phyloP scores from a whole-genome alignment of 2,329 filamentous ascomycete species.

The Hymenoscyphus repandus region DNA sequence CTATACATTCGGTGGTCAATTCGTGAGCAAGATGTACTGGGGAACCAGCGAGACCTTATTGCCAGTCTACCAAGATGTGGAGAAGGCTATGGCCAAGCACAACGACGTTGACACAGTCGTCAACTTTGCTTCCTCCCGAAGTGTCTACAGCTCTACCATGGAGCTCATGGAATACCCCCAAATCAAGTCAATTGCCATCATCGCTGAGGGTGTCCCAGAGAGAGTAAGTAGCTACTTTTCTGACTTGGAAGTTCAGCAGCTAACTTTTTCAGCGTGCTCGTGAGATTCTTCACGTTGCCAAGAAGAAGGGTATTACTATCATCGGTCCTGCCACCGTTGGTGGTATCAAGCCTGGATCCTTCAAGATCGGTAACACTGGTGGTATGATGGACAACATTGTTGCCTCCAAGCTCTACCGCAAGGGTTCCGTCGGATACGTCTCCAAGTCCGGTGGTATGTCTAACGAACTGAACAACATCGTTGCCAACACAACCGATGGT shows the following conservation, averaged over 20 bases:
- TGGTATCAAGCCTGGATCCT: constrained; percentile 98
- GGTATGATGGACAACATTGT: constrained; percentile 99
- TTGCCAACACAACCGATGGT: constrained; percentile 92
- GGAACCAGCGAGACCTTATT: constrained; percentile 98
- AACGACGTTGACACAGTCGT: constrained; percentile 94
- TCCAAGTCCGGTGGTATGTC: constrained; percentile 99
- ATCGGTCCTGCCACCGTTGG: constrained; percentile 97
- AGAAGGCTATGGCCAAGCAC: constrained; percentile 95
- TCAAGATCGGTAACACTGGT: constrained; percentile 99
- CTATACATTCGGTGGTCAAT: constrained; percentile 99
- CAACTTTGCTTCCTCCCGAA: constrained; percentile 98
- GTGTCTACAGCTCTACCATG: constrained; percentile 97
- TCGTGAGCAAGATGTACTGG: constrained; percentile 99
- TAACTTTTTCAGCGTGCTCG: constrained; percentile 68
- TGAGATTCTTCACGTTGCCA: constrained; percentile 92
- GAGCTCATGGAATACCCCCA: constrained; percentile 96
- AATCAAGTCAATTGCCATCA: constrained; percentile 98
- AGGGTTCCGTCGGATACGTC: constrained; percentile 97
- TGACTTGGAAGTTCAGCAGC: constrained; percentile 8
- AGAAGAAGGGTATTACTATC: constrained; percentile 99
- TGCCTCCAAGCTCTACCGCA: constrained; percentile 98
- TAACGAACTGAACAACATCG: constrained; percentile 99
- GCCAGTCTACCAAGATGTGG: constrained; percentile 92
- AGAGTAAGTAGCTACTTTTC: constrained; percentile 56
- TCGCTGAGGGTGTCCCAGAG: constrained; percentile 98